Conservation (phyloP, 129 eudicot genomes). For the Helianthus tuberosus region DNA sequence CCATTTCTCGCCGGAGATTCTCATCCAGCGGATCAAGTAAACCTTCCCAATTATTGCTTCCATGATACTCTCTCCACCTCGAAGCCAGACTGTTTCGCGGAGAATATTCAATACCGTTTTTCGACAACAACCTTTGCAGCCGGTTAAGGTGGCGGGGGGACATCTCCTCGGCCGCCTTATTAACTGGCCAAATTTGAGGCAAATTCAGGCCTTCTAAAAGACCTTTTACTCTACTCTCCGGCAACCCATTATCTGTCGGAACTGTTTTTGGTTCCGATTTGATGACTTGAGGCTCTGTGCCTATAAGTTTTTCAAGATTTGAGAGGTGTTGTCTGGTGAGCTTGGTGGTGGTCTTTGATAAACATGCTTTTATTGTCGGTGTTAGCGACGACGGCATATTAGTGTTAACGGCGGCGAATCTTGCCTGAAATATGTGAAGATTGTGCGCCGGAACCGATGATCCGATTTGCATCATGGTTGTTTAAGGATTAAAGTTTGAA, state of each 20-base stretch:
- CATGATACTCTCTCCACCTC: conserved; percentile 93
- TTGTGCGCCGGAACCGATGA: conserved; percentile 63
- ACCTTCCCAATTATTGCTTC: conserved; percentile 78
- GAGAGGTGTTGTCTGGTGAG: conserved; percentile 42
- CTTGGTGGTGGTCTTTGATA: conserved; percentile 26
- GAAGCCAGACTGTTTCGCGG: conserved; percentile 73
- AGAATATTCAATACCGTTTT: conserved; percentile 58
- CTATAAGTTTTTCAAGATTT: conserved; percentile 68
- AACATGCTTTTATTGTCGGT: conserved; percentile 37
- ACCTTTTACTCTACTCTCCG: conserved; percentile 42
- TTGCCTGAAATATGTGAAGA: conserved; percentile 44
- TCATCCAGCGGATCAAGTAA: conserved; percentile 87
- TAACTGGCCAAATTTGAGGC: conserved; percentile 69
- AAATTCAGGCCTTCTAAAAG: conserved; percentile 58
- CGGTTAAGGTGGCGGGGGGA: conserved; percentile 77
- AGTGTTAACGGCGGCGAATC: conserved; percentile 53
- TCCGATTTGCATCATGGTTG: conserved; percentile 62
- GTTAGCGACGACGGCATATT: conserved; percentile 43
- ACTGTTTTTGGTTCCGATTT: conserved; percentile 35
- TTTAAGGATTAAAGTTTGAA: not conserved
- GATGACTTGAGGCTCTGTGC: conserved; percentile 24
- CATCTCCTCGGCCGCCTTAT: conserved; percentile 82
- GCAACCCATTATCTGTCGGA: conserved; percentile 20
- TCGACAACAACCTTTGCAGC: conserved; percentile 57
- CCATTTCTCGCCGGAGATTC: conserved; percentile 96